phyloP scores from a whole-genome alignment of 495 filamentous ascomycete species.

The Acidiella bohemica region DNA sequence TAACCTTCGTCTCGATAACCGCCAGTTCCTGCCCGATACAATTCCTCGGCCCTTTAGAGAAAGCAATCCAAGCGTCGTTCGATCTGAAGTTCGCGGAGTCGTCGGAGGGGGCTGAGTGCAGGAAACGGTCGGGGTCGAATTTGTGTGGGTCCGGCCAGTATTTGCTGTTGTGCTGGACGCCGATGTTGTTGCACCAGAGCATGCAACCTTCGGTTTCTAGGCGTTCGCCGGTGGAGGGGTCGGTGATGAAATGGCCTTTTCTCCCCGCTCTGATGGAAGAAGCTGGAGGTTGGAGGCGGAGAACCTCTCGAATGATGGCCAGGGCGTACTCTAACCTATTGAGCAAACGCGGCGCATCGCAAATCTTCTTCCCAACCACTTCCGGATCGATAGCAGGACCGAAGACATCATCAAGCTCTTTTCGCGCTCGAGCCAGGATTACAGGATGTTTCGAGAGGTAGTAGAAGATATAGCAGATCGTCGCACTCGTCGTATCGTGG shows the following conservation, averaged over 20 bases:
- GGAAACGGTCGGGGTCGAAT: slow-evolving; percentile 13
- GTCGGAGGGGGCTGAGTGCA: slow-evolving; percentile 1
- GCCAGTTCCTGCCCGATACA: slow-evolving; percentile 31
- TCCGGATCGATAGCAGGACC: slow-evolving; percentile 20
- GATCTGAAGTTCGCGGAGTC: slow-evolving; percentile 1
- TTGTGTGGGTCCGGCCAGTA: slow-evolving; percentile 18
- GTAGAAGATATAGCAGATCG: slow-evolving; percentile 30
- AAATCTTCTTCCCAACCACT: slow-evolving; percentile 7
- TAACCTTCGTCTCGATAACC: slow-evolving; percentile 25
- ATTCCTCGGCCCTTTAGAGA: slow-evolving; percentile 25
- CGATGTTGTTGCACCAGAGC: slow-evolving; percentile 19
- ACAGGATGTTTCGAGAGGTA: slow-evolving; percentile 28
- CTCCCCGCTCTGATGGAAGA: slow-evolving; percentile 19
- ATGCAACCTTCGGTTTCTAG: slow-evolving; percentile 25
- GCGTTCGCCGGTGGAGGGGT: slow-evolving; percentile 21
- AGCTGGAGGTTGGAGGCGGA: slow-evolving; percentile 23
- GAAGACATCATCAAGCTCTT: slow-evolving; percentile 30
- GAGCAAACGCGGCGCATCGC: slow-evolving; percentile 10
- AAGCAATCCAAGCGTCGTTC: slow-evolving; percentile 22
- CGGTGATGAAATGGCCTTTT: slow-evolving; percentile 17
- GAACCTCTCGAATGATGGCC: slow-evolving; percentile 22
- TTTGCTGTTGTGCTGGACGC: slow-evolving; percentile 17
- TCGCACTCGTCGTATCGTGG: slow-evolving; percentile 34
- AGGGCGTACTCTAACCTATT: slow-evolving; percentile 25
- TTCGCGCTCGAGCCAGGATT: slow-evolving; percentile 23